Evolutionary conservation across 2,329 filamentous ascomycete species (phyloP), one percentile per base, ranked within the genome.

Genomic region (Paraphoma chrysanthemicola): DNA sequence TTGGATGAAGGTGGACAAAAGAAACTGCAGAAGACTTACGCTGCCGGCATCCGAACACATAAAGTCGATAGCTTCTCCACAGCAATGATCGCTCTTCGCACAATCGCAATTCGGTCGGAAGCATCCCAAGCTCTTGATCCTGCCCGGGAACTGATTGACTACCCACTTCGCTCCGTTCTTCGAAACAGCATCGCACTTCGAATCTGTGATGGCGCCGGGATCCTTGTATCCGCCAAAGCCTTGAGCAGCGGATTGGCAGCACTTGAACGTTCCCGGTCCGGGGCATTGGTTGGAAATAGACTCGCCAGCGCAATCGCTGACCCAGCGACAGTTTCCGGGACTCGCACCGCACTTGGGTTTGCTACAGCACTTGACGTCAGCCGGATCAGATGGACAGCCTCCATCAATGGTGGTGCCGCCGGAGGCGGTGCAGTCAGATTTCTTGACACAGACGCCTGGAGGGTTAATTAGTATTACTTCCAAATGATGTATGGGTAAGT

Each of bases 291-390:
- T 56, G 4, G 62, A 47, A 23, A 61, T 36, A 4, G 60, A 62
- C 28, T 18, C 51, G 16, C 63, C 66, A 14, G 46, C 53, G 47
- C 60, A 67, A 23, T 59, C 54, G 29, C 52, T 56, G 16, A 56
- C 57, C 51, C 56, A 67, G 48, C 66, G 64, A 44, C 66, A 67
- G 48, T 69, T 64, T 6, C 59, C 59, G 57, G 47, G 44, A n/a
- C 18, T 36, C 6, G 51, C 16, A n/a, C 65, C 66, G 59, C 79
- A 81, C 2, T 57, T 49, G 3, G 77, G 56, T 58, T 81, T 81
- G 62, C 71, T 76, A 69, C 79, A 81, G 73, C 79, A 81, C 54
- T 76, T 75, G 49, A 82, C 67, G 66, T 76, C 63, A 53, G 65
- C 62, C 1, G 74, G 57, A 56, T 80, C 78, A 17, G 67, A 60